Percentiles rank a stretch among this genome's conserved stretches.
Conservation (phyloP, 148 eudicot species). For the Talinum fruticosum region DNA sequence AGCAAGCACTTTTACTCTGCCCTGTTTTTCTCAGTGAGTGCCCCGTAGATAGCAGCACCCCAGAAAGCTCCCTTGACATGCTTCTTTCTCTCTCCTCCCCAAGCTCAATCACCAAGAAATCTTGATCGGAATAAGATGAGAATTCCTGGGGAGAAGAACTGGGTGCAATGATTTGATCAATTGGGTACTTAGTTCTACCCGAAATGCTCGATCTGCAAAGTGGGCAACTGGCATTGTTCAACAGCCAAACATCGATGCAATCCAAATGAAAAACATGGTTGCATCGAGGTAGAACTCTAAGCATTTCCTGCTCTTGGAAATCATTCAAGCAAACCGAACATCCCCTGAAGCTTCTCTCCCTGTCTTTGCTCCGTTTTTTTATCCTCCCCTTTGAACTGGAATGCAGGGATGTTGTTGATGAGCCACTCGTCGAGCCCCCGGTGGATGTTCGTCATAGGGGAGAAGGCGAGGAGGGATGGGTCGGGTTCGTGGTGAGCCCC, state of each 20-base stretch:
- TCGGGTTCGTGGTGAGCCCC: slow-evolving; percentile 22
- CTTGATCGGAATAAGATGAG: slow-evolving; percentile 31
- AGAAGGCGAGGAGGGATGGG: slow-evolving; percentile 34
- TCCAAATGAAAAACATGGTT: slow-evolving; percentile 72
- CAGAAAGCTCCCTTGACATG: slow-evolving; percentile 20
- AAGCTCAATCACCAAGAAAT: slow-evolving; percentile 51
- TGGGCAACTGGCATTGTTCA: slow-evolving; percentile 77
- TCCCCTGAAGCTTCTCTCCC: slow-evolving; percentile 36
- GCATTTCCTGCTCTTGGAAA: slow-evolving; percentile 57
- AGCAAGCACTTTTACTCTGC: background rate
- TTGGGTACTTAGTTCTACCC: slow-evolving; percentile 37
- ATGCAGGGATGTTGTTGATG: slow-evolving; percentile 63
- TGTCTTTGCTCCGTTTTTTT: background rate
- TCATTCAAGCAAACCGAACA: slow-evolving; percentile 75
- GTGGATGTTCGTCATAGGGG: slow-evolving; percentile 43
- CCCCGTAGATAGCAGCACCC: slow-evolving; percentile 19
- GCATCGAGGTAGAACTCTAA: slow-evolving; percentile 63
- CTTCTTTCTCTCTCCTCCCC: slow-evolving; percentile 30
- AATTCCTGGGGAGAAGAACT: slow-evolving; percentile 70
- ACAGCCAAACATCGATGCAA: slow-evolving; percentile 83
- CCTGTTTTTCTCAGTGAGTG: slow-evolving; percentile 42
- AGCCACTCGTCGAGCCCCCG: slow-evolving; percentile 65
- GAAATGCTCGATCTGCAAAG: slow-evolving; percentile 76
- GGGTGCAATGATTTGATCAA: slow-evolving; percentile 59
- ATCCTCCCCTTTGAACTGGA: slow-evolving; percentile 42